Evolutionary conservation across 768 basidiomycete species (phyloP).

Genomic region (Amanita brunnescens): DNA sequence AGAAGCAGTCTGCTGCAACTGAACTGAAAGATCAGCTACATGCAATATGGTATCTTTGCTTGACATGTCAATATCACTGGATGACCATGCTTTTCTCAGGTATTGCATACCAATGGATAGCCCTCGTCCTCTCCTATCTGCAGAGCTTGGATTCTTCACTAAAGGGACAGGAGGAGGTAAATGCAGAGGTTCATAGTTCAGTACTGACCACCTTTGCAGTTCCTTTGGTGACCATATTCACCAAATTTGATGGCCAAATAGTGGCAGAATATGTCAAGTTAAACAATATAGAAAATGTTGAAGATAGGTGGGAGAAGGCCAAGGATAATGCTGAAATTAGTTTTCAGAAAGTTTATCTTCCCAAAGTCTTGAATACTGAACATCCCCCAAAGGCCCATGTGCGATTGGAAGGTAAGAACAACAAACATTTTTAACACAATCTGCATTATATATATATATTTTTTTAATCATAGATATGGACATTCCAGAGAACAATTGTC

Average conservation of each 20-base stretch:
- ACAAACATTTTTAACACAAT: too few species aligned
- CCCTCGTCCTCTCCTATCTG: not conserved
- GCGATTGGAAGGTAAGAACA: constrained; percentile 13
- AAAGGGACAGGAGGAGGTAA: constrained; percentile 5
- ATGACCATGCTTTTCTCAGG: not conserved
- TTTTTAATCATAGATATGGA: not conserved
- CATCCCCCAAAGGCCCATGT: constrained; percentile 14
- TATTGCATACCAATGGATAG: not conserved
- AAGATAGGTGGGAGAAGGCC: constrained; percentile 9
- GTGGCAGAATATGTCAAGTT: constrained; percentile 11
- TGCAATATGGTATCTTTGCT: not conserved
- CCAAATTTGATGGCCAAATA: constrained; percentile 27
- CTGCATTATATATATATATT: not conserved
- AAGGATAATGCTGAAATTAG: constrained; percentile 8
- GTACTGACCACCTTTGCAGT: constrained; percentile 16
- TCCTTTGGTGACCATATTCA: constrained; percentile 30
- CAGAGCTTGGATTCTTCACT: not conserved
- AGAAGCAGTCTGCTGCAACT: constrained; percentile 11
- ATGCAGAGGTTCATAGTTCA: too few species aligned
- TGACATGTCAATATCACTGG: not conserved
- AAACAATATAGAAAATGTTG: not conserved
- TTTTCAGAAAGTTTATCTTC: constrained; percentile 12
- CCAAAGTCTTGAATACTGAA: constrained; percentile 9
- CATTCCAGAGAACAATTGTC: not conserved
- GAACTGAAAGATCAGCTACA: constrained; percentile 13